These are phyloP conservation scores for Gaeumannomyces tritici DNA, from an alignment of 2,329 filamentous ascomycete species.

Conservation along the genomic window DNA sequence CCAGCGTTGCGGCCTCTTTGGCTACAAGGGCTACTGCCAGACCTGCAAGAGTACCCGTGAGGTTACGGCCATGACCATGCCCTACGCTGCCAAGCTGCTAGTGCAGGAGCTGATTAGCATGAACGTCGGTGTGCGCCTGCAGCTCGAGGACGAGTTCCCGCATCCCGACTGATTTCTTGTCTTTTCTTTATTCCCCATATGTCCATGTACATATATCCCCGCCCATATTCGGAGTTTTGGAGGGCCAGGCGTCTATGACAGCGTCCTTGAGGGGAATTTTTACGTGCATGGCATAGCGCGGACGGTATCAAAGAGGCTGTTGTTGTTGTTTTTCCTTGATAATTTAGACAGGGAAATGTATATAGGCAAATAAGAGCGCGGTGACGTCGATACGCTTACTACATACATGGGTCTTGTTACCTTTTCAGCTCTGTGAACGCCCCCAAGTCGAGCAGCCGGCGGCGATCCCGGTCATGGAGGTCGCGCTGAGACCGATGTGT, in stretches of 20 bases:
- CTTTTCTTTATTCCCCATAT: neutral
- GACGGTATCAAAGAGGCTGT: neutral
- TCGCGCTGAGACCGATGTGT: no score
- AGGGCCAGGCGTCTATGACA: neutral
- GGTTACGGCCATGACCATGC: conserved; percentile 90
- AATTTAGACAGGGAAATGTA: neutral
- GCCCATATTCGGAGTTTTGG: neutral
- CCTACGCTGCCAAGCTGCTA: conserved; percentile 91
- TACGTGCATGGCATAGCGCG: neutral
- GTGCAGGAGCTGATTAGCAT: conserved; percentile 96
- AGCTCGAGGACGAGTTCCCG: conserved; percentile 90
- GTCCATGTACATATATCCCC: neutral
- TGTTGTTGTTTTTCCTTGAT: neutral
- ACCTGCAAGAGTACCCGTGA: conserved; percentile 78
- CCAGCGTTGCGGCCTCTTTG: conserved; percentile 88
- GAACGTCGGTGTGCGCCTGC: conserved; percentile 92
- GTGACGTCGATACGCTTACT: neutral
- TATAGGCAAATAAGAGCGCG: neutral
- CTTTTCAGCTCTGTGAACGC: no score
- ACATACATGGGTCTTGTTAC: no score
- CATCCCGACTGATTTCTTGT: conserved; percentile 29
- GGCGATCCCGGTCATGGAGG: no score
- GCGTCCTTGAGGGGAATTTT: neutral
- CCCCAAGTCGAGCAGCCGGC: no score
- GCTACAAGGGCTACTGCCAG: conserved; percentile 90